Base-by-base conservation (phyloP, 2,329 filamentous ascomycete genomes). In the Cercospora zeina region DNA sequence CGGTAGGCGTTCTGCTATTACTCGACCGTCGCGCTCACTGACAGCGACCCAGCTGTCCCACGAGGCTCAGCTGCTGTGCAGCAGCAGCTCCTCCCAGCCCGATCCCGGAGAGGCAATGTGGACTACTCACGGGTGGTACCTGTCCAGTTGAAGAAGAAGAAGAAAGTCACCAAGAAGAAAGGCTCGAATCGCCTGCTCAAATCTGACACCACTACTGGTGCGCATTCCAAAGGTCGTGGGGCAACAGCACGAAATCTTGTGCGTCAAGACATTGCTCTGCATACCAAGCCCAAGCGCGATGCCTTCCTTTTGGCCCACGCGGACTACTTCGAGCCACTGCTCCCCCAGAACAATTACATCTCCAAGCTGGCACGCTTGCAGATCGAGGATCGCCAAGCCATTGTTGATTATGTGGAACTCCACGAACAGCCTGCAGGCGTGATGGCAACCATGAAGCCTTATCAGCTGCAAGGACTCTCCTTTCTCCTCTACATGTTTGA, bases 391-490 rank as follows among this genome's bases (percentile, higher is more conserved):
- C 55, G 67, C n/a, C 55, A 62, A 45, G 36, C 54, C 1, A 70
- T 75, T 27, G 67, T 78, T 14, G 71, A 77, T 7, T 81, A 82
- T 58, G 61, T 75, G 53, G 71, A 77, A 7, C 66, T 82, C 3
- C 62, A 69, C 3, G 66, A 75, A 49, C 81, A 83, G 64, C 82
- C 65, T 31, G 59, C 62, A 51, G 78, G 75, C 2, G 77, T 85
- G 11, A 79, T 70, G 1, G 83, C 83, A 0, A 77, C 68, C 0
- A 80, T 83, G 72, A 83, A 83, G 66, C 77, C 79, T 2, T 82
- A 83, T 51, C 82, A 83, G 62, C 68, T 83, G 0, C 77, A 79
- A 3, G 82, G 81, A 0, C 71, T 83, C 0, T 81, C 79, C 0
- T 83, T 82, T 67, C 74, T 83, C 7, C 68, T 81, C 0, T 77